Percentiles rank a stretch among this genome's conserved stretches.
These are phyloP conservation scores for Cercophora newfieldiana DNA, from an alignment of 495 filamentous ascomycete species.

Conservation along the genomic window DNA sequence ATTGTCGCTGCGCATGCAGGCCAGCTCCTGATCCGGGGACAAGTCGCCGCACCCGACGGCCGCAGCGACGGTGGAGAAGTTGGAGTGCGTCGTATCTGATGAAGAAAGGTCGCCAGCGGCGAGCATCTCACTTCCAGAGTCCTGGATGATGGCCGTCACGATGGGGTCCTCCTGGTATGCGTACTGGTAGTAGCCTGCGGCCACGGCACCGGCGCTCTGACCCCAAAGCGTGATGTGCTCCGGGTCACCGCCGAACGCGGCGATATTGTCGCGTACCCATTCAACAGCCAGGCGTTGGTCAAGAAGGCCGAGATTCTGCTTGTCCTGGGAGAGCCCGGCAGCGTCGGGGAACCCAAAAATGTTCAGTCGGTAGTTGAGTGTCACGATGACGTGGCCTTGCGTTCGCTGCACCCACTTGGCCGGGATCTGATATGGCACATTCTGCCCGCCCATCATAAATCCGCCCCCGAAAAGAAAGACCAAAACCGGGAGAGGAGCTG, in stretches of 20 bases:
- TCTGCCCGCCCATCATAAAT: conserved; percentile 4
- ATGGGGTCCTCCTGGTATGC: conserved; percentile 50
- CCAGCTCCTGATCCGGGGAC: conserved; percentile 24
- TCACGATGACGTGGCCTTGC: conserved; percentile 55
- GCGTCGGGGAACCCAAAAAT: conserved; percentile 58
- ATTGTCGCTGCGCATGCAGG: conserved; percentile 47
- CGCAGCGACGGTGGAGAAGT: conserved; percentile 41
- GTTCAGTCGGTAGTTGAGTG: conserved; percentile 63
- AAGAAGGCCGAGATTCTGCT: conserved; percentile 57
- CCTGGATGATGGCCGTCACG: conserved; percentile 45
- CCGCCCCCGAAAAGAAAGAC: conserved; percentile 34
- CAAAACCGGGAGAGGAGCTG: conserved; percentile 20
- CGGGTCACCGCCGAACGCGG: conserved; percentile 57
- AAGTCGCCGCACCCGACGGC: conserved; percentile 43
- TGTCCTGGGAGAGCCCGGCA: conserved; percentile 6
- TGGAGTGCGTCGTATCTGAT: conserved; percentile 35
- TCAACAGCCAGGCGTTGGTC: conserved; percentile 63
- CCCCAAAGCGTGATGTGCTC: conserved; percentile 51
- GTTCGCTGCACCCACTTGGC: conserved; percentile 36
- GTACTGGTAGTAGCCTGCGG: conserved; percentile 55
- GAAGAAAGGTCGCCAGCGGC: conserved; percentile 26
- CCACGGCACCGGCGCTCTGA: conserved; percentile 50
- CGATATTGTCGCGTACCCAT: conserved; percentile 56
- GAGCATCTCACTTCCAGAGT: conserved; percentile 53
- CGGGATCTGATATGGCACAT: conserved; percentile 15